Conservation (phyloP, 148 eudicot genomes). For the Dianthus caryophyllus region DNA sequence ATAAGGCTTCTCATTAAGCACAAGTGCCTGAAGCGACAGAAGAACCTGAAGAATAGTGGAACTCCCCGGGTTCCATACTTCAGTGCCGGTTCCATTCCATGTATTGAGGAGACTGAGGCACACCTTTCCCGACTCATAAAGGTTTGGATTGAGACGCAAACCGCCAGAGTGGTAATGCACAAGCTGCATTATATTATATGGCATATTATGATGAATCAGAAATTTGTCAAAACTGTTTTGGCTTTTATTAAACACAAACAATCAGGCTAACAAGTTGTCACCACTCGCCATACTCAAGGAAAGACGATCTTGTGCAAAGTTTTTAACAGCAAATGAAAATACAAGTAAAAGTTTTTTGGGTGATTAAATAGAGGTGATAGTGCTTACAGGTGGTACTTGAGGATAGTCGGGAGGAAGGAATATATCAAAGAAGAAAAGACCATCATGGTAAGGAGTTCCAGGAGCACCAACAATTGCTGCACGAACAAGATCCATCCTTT, state of each 20-base stretch:
- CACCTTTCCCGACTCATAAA: constrained; percentile 96
- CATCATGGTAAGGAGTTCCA: constrained; percentile 95
- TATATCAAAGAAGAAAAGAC: constrained; percentile 86
- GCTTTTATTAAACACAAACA: neutral
- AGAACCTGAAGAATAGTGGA: constrained; percentile 94
- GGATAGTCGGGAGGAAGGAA: constrained; percentile 92
- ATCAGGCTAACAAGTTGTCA: no score
- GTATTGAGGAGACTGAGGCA: constrained; percentile 96
- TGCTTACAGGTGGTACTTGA: constrained; percentile 86
- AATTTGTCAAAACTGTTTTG: neutral
- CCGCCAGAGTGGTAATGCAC: constrained; percentile 89
- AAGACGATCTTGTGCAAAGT: constrained; percentile 2
- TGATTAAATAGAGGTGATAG: no score
- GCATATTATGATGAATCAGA: neutral
- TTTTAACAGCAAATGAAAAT: neutral
- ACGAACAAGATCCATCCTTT: constrained; percentile 84
- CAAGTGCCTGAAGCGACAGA: constrained; percentile 93
- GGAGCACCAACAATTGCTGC: constrained; percentile 82
- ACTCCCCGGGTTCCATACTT: constrained; percentile 81
- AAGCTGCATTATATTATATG: constrained; percentile 38
- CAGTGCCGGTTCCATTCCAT: constrained; percentile 84
- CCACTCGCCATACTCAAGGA: neutral
- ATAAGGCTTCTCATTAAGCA: constrained; percentile 90
- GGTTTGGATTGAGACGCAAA: constrained; percentile 86
- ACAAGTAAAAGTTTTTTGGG: no score